These are phyloP conservation scores for Tylopilus felleus DNA, from an alignment of 768 basidiomycete genomes.

Conservation along the genomic window DNA sequence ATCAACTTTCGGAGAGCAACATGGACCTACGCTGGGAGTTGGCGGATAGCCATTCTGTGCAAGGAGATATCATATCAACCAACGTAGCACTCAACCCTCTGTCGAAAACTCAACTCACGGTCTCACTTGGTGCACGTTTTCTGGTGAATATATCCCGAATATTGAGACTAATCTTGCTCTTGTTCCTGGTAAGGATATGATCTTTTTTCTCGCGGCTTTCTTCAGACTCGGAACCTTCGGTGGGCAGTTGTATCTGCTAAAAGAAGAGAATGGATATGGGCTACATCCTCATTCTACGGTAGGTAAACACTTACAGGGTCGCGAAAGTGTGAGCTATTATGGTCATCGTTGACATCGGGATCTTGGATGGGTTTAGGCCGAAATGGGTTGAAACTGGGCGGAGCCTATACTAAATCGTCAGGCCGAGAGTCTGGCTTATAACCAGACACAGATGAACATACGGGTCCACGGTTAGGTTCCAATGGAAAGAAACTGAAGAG, in stretches of 20 bases:
- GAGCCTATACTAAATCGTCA: not conserved
- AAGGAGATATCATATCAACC: not conserved
- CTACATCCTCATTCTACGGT: too few relatives aligned
- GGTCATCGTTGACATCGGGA: not conserved
- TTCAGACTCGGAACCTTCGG: not conserved
- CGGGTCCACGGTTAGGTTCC: slow-evolving; percentile 12
- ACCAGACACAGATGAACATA: not conserved
- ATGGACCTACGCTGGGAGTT: slow-evolving; percentile 4
- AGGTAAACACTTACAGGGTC: not conserved
- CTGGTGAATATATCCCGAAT: not conserved
- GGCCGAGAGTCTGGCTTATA: too few relatives aligned
- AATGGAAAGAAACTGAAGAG: slow-evolving; percentile 13
- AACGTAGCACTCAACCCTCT: not conserved
- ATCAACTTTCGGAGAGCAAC: not conserved
- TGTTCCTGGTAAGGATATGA: not conserved
- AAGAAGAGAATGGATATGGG: not conserved
- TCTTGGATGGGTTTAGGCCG: not conserved
- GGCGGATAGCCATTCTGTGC: not conserved
- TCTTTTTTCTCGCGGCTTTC: not conserved
- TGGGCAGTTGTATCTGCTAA: not conserved
- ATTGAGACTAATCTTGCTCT: not conserved
- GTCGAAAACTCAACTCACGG: not conserved
- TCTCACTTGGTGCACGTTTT: not conserved
- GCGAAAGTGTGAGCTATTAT: not conserved
- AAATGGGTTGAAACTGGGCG: not conserved